Conservation (phyloP, 805 yeast genomes). For the Kuraishia piskuri region DNA sequence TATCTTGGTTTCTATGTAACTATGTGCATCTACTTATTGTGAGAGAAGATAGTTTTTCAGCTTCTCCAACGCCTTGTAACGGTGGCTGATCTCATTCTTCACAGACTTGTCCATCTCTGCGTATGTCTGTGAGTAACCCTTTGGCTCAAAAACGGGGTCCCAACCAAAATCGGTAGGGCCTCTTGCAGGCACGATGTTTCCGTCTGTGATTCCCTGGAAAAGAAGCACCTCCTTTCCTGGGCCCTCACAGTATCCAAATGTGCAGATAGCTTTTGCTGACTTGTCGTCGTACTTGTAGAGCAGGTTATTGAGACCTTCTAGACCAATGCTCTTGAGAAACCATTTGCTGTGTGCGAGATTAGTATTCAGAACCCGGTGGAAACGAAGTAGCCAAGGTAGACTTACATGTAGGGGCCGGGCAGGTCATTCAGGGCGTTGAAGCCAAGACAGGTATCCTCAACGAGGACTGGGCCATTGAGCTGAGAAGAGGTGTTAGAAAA, state of each 20-base stretch:
- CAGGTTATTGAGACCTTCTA: conserved; percentile 70
- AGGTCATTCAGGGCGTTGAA: conserved; percentile 70
- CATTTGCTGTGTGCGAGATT: conserved; percentile 80
- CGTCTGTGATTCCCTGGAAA: conserved; percentile 81
- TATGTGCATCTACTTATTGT: conserved; percentile 5
- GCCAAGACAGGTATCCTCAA: conserved; percentile 90
- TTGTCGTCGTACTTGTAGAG: conserved; percentile 76
- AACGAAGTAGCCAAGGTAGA: too few relatives aligned
- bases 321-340: conserved; percentile 74
- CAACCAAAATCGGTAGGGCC: conserved; percentile 89
- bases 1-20: not conserved
- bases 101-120: conserved; percentile 78
- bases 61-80: conserved; percentile 74
- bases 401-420: conserved; percentile 82
- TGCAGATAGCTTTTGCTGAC: conserved; percentile 80
- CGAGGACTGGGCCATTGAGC: conserved; percentile 74
- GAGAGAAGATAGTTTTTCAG: conserved; percentile 45
- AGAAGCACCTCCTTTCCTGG: conserved; percentile 64
- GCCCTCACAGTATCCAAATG: conserved; percentile 85
- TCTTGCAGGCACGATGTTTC: conserved; percentile 66
- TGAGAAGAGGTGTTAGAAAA: conserved; percentile 5
- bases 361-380: too few relatives aligned
- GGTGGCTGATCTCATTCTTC: conserved; percentile 81
- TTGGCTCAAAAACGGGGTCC: conserved; percentile 87
- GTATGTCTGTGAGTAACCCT: conserved; percentile 65